phyloP scores from a whole-genome alignment of 2,329 filamentous ascomycete genomes.

The Ambrosiella cleistominuta region DNA sequence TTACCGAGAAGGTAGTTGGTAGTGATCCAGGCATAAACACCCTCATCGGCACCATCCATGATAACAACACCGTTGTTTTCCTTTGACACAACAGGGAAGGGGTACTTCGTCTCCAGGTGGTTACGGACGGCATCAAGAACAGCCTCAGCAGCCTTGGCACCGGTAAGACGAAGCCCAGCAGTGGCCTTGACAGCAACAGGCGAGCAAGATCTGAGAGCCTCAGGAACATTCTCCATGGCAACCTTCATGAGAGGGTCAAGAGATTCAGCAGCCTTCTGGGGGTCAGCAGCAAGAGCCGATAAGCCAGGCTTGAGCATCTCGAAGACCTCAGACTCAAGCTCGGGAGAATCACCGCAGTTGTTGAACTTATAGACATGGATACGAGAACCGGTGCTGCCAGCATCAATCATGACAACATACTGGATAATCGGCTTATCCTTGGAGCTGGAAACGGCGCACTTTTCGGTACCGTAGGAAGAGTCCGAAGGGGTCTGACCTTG shows the following conservation, averaged over 20 bases:
- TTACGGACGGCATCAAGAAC: conserved; percentile 73
- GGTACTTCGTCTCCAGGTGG: conserved; percentile 74
- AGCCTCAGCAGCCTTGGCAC: conserved; percentile 58
- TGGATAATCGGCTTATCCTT: conserved; percentile 87
- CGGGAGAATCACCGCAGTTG: conserved; percentile 86
- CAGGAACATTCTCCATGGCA: conserved; percentile 68
- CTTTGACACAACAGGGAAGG: conserved; percentile 79
- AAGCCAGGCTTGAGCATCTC: conserved; percentile 81
- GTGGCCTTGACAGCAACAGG: conserved; percentile 97
- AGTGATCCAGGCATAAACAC: conserved; percentile 97
- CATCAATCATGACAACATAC: conserved; percentile 97
- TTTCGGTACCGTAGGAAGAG: conserved; percentile 46
- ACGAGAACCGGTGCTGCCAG: conserved; percentile 89
- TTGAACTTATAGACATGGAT: conserved; percentile 97
- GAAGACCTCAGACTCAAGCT: conserved; percentile 83
- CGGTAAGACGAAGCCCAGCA: conserved; percentile 77
- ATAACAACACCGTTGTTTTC: conserved; percentile 81
- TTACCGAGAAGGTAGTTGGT: conserved; percentile 97
- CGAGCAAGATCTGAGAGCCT: conserved; percentile 77
- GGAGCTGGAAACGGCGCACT: conserved; percentile 69
- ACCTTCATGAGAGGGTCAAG: conserved; percentile 76
- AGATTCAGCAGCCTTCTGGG: conserved; percentile 73
- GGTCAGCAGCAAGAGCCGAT: conserved; percentile 74
- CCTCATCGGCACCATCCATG: conserved; percentile 95
- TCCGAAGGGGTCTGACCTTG: conserved; percentile 38